Base-by-base conservation (phyloP, 2,329 filamentous ascomycete genomes). In the Alternaria consortialis region DNA sequence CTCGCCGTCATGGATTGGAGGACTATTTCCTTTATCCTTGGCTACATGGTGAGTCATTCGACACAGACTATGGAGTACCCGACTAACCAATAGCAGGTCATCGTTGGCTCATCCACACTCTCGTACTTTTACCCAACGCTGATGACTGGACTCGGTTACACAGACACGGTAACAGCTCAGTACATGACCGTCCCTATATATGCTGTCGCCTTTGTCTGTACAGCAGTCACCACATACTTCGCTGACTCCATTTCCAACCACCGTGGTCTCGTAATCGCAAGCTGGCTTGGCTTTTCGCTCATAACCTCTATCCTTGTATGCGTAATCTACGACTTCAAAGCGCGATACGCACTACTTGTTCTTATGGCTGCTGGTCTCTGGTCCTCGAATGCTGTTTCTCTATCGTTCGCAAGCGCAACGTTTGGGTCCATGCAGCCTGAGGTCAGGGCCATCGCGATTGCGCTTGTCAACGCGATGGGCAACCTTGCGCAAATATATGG, bases 401-500 rank as follows among this genome's bases (percentile, higher is more conserved):
- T 88, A 17, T 81, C 84, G 0, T 87, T 84, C 58, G 83, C 83
- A 0, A 83, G 84, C 4, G 82, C 83, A 0, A 84, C 83, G 0
- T 86, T 87, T 66, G 80, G 80, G 1, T 71, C 76, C 17, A 82
- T 86, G 80, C 76, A 79, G 20, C 80, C 79, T 0, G 84, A 86
- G 63, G 80, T 81, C 3, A 74, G 85, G n/a, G 84, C 80, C 13
- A 80, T 87, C n/a, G 79, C 79, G 3, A 71, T 87, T 23, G 85
- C 84, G 1, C 70, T 86, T 9, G 82, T 86, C 39, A 86, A 86
- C 63, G 83, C 83, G 0, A 76, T 86, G 68, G 85, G 84, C 4
- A 87, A 86, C 62, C 69, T 86, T 11, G 83, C 84, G 0, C 83
- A 85, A 62, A 86, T 87, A 17, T 87, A 87, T 61, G 85, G 85